Conservation (phyloP, 2,329 filamentous ascomycete species). For the Macroventuria anomochaeta region DNA sequence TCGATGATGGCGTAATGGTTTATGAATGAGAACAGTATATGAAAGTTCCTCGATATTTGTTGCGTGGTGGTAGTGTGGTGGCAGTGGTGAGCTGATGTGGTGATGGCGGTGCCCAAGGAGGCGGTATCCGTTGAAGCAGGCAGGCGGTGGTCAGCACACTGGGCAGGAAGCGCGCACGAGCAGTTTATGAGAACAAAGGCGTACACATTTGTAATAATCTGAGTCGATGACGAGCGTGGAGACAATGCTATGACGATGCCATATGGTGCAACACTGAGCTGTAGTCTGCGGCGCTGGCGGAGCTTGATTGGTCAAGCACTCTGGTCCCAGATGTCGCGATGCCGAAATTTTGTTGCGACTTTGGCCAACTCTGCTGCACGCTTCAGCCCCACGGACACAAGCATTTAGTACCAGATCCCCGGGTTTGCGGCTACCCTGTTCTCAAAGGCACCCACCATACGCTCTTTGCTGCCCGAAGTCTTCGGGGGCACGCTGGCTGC, state of each 20-base stretch:
- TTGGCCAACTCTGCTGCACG: neutral
- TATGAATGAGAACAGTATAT: conserved; percentile 11
- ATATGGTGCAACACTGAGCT: conserved; percentile 11
- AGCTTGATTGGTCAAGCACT: conserved; percentile 24
- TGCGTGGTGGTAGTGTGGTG: conserved; percentile 19
- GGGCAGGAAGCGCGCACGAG: neutral
- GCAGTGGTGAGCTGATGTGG: neutral
- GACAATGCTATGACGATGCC: too few species aligned
- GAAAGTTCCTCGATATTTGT: too few species aligned
- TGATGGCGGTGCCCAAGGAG: neutral
- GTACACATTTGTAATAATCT: neutral
- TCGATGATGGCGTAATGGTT: conserved; percentile 17
- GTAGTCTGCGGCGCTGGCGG: neutral
- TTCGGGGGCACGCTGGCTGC: conserved; percentile 33
- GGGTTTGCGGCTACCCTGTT: neutral
- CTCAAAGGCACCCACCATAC: conserved; percentile 25
- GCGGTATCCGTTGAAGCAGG: neutral
- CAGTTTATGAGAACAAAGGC: neutral
- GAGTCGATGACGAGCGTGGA: conserved; percentile 24
- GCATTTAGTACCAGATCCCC: neutral
- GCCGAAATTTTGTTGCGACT: conserved; percentile 11
- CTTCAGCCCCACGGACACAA: neutral
- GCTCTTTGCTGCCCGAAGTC: conserved; percentile 16
- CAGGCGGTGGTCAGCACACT: neutral
- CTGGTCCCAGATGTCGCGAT: conserved; percentile 20